Evolutionary conservation across 208 protist species (phyloP).

Genomic region (Crithidia bombi): DNA sequence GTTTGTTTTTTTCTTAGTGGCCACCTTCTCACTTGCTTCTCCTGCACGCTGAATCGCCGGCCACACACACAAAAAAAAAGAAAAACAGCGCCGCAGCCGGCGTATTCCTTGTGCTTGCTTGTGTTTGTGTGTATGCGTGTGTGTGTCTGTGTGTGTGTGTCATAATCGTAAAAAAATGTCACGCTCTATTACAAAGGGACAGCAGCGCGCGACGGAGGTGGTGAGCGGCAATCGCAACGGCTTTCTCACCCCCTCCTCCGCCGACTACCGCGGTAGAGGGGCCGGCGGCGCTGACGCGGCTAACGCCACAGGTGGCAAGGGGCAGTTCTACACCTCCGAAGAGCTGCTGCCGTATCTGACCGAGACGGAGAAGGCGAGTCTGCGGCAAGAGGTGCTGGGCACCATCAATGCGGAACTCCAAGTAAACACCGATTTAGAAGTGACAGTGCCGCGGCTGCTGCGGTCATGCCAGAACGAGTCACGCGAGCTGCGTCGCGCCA

Average conservation of each 20-base stretch:
- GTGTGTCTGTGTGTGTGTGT: background rate
- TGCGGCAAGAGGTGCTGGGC: conserved; percentile 69
- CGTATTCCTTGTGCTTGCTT: no score
- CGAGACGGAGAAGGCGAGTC: conserved; percentile 53
- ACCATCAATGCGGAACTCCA: conserved; percentile 83
- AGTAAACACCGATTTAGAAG: conserved; percentile 71
- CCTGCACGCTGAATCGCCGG: no score
- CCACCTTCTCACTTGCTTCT: no score
- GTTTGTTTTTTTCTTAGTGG: no score
- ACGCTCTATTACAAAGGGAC: conserved; percentile 29
- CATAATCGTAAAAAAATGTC: conserved; percentile 14
- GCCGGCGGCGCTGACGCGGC: background rate
- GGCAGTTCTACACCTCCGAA: conserved; percentile 60
- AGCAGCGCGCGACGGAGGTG: conserved; percentile 35
- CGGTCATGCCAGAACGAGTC: conserved; percentile 73
- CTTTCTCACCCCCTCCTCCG: conserved; percentile 17
- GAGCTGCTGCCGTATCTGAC: conserved; percentile 77
- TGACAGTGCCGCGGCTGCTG: conserved; percentile 78
- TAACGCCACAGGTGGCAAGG: conserved; percentile 3
- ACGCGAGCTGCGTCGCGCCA: conserved; percentile 73
- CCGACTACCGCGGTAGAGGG: background rate
- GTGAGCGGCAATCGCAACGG: conserved; percentile 33
- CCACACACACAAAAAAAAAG: no score
- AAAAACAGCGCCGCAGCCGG: no score
- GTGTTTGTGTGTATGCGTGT: conserved; percentile 3